Conservation (phyloP, 2,329 filamentous ascomycete genomes). For the Coniochaeta hoffmannii region DNA sequence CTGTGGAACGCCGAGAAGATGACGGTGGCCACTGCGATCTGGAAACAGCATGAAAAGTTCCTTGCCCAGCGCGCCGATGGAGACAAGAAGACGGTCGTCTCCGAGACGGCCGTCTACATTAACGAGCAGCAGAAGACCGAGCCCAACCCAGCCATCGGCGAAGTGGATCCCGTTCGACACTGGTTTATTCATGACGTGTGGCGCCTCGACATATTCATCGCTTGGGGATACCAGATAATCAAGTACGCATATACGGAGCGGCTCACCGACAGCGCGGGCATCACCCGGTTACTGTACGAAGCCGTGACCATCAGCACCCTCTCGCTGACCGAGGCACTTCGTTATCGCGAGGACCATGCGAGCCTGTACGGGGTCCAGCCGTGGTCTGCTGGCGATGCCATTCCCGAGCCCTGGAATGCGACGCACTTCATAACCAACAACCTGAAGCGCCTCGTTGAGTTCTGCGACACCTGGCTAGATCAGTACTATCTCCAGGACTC, state of each 20-base stretch:
- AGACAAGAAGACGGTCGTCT: constrained; percentile 62
- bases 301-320: constrained; percentile 60
- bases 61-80: constrained; percentile 50
- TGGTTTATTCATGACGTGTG: constrained; percentile 77
- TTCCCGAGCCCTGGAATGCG: constrained; percentile 85
- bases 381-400: constrained; percentile 56
- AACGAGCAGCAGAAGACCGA: constrained; percentile 69
- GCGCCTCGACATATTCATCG: constrained; percentile 65
- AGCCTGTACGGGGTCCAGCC: constrained; percentile 64
- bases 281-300: constrained; percentile 56
- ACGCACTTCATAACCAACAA: constrained; percentile 55
- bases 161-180: constrained; percentile 72
- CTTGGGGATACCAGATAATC: constrained; percentile 71
- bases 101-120: constrained; percentile 68
- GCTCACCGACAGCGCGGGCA: constrained; percentile 43
- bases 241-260: constrained; percentile 62
- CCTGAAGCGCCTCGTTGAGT: constrained; percentile 49
- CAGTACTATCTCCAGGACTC: constrained; percentile 28
- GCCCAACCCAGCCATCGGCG: constrained; percentile 54
- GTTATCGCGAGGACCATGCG: constrained; percentile 66
- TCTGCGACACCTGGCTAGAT: constrained; percentile 48
- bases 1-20: constrained; percentile 90
- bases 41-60: constrained; percentile 71
- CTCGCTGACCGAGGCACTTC: constrained; percentile 58
- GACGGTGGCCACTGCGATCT: constrained; percentile 69